phyloP scores from a whole-genome alignment of 148 eudicot genomes.

The Heliamphora exappendiculata region DNA sequence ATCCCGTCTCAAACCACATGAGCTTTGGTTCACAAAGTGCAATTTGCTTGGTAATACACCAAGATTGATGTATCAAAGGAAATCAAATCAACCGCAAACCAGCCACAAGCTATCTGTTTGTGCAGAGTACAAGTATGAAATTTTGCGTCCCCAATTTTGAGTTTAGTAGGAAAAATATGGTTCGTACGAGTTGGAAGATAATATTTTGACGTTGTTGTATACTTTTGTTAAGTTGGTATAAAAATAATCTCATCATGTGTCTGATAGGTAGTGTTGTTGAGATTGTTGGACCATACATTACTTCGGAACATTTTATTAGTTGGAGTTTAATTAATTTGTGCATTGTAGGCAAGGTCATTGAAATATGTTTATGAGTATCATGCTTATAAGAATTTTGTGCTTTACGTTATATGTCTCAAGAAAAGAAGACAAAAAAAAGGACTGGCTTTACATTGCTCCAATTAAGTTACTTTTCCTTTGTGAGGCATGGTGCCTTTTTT shows the following conservation, averaged over 20 bases:
- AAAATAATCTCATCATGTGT: background rate
- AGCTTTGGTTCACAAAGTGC: constrained; percentile 26
- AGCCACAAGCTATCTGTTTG: constrained; percentile 28
- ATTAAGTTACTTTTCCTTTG: background rate
- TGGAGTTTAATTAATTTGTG: background rate
- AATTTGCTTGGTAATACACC: constrained; percentile 20
- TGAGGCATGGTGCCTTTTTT: too few relatives aligned
- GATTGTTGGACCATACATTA: background rate
- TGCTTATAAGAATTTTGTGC: background rate
- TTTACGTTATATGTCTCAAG: background rate
- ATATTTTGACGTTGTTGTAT: background rate
- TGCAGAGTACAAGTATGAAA: constrained; percentile 44
- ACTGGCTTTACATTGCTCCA: background rate
- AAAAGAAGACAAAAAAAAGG: background rate
- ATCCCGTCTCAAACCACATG: constrained; percentile 27
- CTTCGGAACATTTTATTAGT: background rate
- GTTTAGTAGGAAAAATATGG: background rate
- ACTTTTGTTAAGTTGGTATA: background rate
- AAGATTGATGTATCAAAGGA: constrained; percentile 22
- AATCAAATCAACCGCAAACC: constrained; percentile 21
- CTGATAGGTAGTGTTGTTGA: background rate
- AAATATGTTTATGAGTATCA: background rate
- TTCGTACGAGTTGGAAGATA: background rate
- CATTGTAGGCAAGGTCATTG: background rate
- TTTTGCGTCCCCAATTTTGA: background rate